Percentiles rank a stretch among this genome's conserved stretches.
Evolutionary conservation across 371 early-diverging fungal species (phyloP).

Genomic region (Amoeboaphelidium occidentale): DNA sequence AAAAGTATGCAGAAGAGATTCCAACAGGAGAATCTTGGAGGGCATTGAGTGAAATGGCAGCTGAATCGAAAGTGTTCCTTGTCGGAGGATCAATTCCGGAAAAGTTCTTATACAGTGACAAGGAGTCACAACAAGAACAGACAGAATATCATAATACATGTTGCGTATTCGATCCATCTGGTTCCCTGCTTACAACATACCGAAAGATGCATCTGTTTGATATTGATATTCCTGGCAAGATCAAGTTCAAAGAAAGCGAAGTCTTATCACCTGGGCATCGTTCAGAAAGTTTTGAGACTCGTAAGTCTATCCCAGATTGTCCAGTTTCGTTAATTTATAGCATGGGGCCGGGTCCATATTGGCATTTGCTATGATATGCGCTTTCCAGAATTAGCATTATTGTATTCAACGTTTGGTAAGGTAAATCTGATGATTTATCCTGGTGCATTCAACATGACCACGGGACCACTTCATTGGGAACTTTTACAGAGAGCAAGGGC

Average conservation of each 20-base stretch:
- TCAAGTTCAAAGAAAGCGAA: constrained; percentile 68
- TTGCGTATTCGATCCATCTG: constrained; percentile 56
- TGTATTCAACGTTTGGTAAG: constrained; percentile 51
- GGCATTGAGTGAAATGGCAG: constrained; percentile 55
- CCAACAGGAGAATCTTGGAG: constrained; percentile 25
- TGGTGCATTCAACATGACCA: constrained; percentile 84
- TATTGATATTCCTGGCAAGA: constrained; percentile 77
- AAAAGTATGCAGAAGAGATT: constrained; percentile 26
- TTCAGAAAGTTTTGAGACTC: constrained; percentile 50
- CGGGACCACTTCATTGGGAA: constrained; percentile 89
- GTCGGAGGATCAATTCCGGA: constrained; percentile 77
- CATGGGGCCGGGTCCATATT: constrained; percentile 63
- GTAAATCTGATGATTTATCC: constrained; percentile 58
- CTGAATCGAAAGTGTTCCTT: constrained; percentile 4
- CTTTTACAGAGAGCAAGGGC: constrained; percentile 60
- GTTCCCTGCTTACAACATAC: constrained; percentile 30
- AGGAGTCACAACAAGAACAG: too few species aligned
- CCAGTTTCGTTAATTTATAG: too few species aligned
- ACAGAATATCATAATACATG: constrained; percentile 80
- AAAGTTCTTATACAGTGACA: constrained; percentile 14
- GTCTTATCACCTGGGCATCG: constrained; percentile 43
- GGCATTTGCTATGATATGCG: constrained; percentile 91
- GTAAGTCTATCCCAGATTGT: constrained; percentile 13
- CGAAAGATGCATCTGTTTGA: constrained; percentile 82
- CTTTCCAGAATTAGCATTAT: constrained; percentile 84